Conservation (phyloP, 2,329 filamentous ascomycete species). For the Calonectria hawksworthii region DNA sequence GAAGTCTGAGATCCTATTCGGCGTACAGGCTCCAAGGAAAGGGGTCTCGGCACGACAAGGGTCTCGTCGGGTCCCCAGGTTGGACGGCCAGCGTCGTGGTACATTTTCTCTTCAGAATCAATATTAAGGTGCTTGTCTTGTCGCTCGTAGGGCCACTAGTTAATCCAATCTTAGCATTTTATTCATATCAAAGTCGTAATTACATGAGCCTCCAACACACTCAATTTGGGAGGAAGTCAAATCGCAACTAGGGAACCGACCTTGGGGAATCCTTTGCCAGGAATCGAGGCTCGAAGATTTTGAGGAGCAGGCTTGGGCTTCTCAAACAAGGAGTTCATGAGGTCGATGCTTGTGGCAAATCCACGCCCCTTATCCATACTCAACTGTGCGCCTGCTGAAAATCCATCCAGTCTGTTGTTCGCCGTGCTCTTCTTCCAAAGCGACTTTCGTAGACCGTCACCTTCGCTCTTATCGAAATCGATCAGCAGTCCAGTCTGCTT, state of each 20-base stretch:
- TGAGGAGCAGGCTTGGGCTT: constrained; percentile 73
- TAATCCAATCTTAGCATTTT: constrained; percentile 62
- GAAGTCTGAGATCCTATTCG: constrained; percentile 42
- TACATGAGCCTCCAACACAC: constrained; percentile 49
- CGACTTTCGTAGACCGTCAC: constrained; percentile 63
- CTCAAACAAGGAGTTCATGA: constrained; percentile 95
- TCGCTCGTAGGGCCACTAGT: constrained; percentile 90
- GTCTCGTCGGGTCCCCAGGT: constrained; percentile 83
- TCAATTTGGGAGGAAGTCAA: constrained; percentile 48
- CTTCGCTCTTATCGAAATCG: constrained; percentile 54
- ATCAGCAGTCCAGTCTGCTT: constrained; percentile 45
- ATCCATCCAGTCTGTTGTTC: constrained; percentile 46
- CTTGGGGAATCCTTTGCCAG: constrained; percentile 82
- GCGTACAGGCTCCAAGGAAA: constrained; percentile 57
- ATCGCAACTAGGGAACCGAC: constrained; percentile 76
- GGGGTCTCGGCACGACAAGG: constrained; percentile 69
- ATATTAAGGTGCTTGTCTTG: constrained; percentile 78
- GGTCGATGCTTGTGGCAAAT: constrained; percentile 90
- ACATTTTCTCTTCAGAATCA: constrained; percentile 74
- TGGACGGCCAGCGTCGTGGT: constrained; percentile 82
- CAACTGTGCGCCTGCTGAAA: constrained; percentile 49
- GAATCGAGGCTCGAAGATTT: constrained; percentile 65
- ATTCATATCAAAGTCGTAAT: constrained; percentile 49
- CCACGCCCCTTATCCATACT: constrained; percentile 68
- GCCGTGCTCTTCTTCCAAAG: constrained; percentile 52